Conservation (phyloP, 2,329 filamentous ascomycete species). For the Emergomyces orientalis region DNA sequence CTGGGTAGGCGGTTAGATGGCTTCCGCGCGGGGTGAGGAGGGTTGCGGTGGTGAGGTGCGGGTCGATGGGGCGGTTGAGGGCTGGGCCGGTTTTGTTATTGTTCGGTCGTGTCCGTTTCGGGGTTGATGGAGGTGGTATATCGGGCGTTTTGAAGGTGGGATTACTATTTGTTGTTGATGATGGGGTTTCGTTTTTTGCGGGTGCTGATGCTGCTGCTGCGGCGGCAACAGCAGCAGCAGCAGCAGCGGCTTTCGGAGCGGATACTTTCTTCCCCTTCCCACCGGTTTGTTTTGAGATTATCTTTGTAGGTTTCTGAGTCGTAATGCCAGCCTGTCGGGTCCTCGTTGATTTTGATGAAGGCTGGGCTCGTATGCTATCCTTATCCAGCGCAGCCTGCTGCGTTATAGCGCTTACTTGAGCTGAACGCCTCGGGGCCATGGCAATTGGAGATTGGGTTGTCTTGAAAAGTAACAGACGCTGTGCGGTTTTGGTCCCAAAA, state of each 20-base stretch:
- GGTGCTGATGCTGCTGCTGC: background rate
- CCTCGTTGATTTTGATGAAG: slow-evolving; percentile 9
- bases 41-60: slow-evolving; percentile 40
- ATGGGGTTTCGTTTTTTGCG: slow-evolving; percentile 18
- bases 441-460: background rate
- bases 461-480: background rate
- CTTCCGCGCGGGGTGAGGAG: slow-evolving; percentile 41
- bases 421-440: slow-evolving; percentile 47
- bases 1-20: slow-evolving; percentile 40
- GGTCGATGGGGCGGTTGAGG: slow-evolving; percentile 39
- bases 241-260: slow-evolving; percentile 5
- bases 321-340: background rate
- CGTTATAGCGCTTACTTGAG: slow-evolving; percentile 34
- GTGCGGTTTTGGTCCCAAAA: background rate
- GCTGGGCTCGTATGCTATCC: slow-evolving; percentile 18
- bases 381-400: slow-evolving; percentile 17
- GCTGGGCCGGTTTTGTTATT: slow-evolving; percentile 23
- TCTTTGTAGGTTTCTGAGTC: slow-evolving; percentile 12
- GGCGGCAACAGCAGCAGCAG: background rate
- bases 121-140: slow-evolving; percentile 37
- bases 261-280: slow-evolving; percentile 14
- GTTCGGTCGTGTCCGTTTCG: slow-evolving; percentile 31
- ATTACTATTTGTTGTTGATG: slow-evolving; percentile 22
- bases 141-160: slow-evolving; percentile 32
- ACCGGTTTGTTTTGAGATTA: slow-evolving; percentile 13